Conservation (phyloP, 106 monocot species). For the Cymbidium sinense region DNA sequence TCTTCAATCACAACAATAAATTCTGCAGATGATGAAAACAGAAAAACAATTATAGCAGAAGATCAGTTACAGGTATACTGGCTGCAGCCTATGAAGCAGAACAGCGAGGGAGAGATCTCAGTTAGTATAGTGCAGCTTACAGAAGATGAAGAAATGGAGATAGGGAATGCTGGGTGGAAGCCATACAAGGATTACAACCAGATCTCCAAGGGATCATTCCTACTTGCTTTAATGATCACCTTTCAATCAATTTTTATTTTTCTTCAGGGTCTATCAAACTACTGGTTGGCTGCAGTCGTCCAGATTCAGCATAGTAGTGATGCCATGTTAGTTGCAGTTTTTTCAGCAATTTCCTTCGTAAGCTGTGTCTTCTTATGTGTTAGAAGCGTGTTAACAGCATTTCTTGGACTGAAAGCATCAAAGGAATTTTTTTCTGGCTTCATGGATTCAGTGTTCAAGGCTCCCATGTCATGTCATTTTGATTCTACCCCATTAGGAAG, state of each 20-base stretch:
- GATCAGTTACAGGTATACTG: neutral
- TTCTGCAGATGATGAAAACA: constrained; percentile 12
- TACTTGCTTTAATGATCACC: constrained; percentile 22
- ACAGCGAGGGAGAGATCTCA: constrained; percentile 39
- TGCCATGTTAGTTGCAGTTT: constrained; percentile 32
- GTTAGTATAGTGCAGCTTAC: constrained; percentile 35
- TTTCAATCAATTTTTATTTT: constrained; percentile 38
- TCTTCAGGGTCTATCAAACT: constrained; percentile 57
- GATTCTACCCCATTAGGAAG: constrained; percentile 78
- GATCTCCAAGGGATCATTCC: constrained; percentile 33
- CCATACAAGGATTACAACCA: constrained; percentile 54
- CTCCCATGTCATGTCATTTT: constrained; percentile 63
- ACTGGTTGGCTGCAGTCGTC: constrained; percentile 63
- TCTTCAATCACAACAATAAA: constrained; percentile 48
- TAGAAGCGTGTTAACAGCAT: constrained; percentile 45
- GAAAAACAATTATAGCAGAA: neutral
- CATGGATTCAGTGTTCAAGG: constrained; percentile 71
- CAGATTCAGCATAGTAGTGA: constrained; percentile 23
- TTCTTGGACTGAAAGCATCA: constrained; percentile 66
- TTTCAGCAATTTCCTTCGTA: constrained; percentile 32
- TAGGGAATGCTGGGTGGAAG: constrained; percentile 57
- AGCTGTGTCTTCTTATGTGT: constrained; percentile 46
- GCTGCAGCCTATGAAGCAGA: constrained; percentile 7
- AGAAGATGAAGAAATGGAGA: constrained; percentile 68
- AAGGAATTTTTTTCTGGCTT: constrained; percentile 45